Conservation (phyloP, 2,329 filamentous ascomycete genomes). For the Aspergillus ochraceoroseus region DNA sequence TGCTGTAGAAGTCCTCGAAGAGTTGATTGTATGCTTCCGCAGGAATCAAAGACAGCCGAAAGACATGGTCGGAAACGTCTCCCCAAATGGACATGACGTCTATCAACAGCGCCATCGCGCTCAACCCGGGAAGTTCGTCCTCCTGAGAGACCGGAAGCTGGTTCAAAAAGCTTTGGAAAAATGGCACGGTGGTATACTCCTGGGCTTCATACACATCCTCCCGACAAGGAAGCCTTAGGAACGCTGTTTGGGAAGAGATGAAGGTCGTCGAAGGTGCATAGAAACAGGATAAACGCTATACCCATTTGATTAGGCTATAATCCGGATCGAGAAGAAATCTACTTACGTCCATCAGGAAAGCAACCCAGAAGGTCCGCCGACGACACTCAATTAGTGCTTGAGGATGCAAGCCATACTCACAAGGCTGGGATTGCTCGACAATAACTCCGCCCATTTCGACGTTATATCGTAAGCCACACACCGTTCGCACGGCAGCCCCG, state of each 20-base stretch:
- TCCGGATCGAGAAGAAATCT: not conserved
- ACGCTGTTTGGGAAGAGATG: constrained; percentile 61
- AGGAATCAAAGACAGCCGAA: constrained; percentile 48
- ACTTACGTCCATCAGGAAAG: constrained; percentile 62
- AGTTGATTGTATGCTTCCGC: constrained; percentile 42
- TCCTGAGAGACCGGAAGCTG: constrained; percentile 34
- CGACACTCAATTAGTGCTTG: constrained; percentile 60
- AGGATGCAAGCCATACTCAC: constrained; percentile 56
- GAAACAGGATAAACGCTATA: constrained; percentile 56
- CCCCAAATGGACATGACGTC: constrained; percentile 63
- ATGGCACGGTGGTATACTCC: constrained; percentile 53
- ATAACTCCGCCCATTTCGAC: constrained; percentile 53
- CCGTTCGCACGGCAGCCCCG: constrained; percentile 57
- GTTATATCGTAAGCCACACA: constrained; percentile 59
- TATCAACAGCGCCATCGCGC: constrained; percentile 57
- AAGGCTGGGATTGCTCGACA: constrained; percentile 44
- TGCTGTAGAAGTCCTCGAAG: constrained; percentile 51
- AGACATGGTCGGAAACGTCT: constrained; percentile 58
- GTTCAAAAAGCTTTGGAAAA: constrained; percentile 54
- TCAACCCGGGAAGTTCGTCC: constrained; percentile 39
- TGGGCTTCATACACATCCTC: constrained; percentile 59
- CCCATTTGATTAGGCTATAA: constrained; percentile 13
- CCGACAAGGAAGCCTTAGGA: constrained; percentile 61
- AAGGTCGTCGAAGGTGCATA: constrained; percentile 52
- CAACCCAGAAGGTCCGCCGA: constrained; percentile 67